These are phyloP conservation scores for Apiospora saccharicola DNA, from an alignment of 2,329 filamentous ascomycete genomes.

Conservation along the genomic window DNA sequence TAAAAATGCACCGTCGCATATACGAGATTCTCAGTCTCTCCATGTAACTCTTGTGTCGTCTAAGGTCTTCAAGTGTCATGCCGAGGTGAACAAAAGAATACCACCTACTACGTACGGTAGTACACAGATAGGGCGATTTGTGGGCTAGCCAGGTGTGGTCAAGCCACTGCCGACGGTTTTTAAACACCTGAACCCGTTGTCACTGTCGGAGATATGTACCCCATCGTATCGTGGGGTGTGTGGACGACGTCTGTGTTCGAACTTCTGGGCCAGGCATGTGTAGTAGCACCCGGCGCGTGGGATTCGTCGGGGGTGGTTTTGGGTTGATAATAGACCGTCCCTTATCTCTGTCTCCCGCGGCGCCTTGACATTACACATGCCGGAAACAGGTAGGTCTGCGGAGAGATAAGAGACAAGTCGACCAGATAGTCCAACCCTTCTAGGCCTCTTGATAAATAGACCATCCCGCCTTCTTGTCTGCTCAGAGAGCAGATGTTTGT, in stretches of 20 bases:
- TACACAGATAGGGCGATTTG: neutral
- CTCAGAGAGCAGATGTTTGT: neutral
- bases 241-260: constrained; percentile 15
- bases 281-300: constrained; percentile 14
- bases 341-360: constrained; percentile 22
- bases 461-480: constrained; percentile 5
- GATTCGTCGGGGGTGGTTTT: constrained; percentile 27
- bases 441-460: constrained; percentile 15
- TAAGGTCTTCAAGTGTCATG: neutral
- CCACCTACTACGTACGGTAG: neutral
- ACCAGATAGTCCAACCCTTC: neutral
- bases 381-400: constrained; percentile 16
- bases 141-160: neutral
- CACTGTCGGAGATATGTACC: constrained; percentile 17
- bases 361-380: constrained; percentile 18
- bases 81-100: neutral
- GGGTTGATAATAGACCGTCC: constrained; percentile 23
- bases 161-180: neutral
- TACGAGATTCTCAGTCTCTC: neutral
- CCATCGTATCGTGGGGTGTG: constrained; percentile 16
- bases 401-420: constrained; percentile 8
- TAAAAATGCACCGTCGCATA: neutral
- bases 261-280: neutral
- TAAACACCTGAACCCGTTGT: constrained; percentile 3
- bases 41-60: neutral